Base-by-base conservation (phyloP, 306 rosid genomes). In the Trifolium pratense region DNA sequence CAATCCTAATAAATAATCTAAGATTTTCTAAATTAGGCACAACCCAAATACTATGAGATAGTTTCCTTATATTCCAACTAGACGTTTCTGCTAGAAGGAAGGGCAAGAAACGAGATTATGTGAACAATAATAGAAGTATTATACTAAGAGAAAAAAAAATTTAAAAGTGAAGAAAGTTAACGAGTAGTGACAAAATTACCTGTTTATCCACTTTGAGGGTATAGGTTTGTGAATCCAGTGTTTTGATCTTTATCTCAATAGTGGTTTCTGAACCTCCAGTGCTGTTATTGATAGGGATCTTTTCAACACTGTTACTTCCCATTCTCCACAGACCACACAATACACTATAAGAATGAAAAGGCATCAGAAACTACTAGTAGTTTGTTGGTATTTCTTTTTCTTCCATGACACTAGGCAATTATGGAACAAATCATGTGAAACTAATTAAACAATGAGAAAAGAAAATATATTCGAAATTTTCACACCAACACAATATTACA, bases 171-270 rank as follows among this genome's bases (percentile, higher is more conserved):
- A 42, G 21, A 75, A 68, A 60, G 25, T 68, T 65, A 45, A 21
- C 20, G 64, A 56, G 12, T 3, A 25, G 60, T 21, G 68, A 31
- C 70, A 75, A 74, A 43, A 52, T 62, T 48, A 93, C 99, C 97
- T 95, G 96, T 49, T 91, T 95, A 87, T 95, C 99, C 82, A 95
- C 99, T 87, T 84, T 88, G 73, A 95, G 87, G 79, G 97, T 88
- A 85, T 91, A 87, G 9, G 88, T 95, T 80, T 90, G 97, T 71
- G 97, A 88, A 80, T 95, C 97, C 89, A 95, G 81, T 69, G 97
- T 95, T 80, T 90, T 95, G 56, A 95, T 82, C 82, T 95, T 95
- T 69, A 95, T 95, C 88, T 95, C 97, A 65, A 95, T 92, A 25
- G 86, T 68, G 15, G 99, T 40, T 82, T 88, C 97, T 79, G 92